Base-by-base conservation (phyloP, 2,329 filamentous ascomycete species). In the Hypoxylon sp. region DNA sequence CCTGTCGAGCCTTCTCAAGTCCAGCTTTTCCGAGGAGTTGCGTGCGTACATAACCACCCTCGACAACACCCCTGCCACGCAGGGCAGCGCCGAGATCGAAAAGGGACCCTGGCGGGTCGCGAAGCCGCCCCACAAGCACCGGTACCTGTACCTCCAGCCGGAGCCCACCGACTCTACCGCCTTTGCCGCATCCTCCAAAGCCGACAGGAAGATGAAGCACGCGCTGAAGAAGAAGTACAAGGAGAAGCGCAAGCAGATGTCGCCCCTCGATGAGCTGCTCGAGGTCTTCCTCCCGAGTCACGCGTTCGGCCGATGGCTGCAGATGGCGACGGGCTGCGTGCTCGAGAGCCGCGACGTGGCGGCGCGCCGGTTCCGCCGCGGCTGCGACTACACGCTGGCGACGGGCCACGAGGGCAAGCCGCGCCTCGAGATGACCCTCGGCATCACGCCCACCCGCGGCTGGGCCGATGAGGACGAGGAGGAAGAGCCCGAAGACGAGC, bases 51-150 rank as follows among this genome's bases (percentile, higher is more conserved):
- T 98, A 42, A 83, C 88, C 63, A 80, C 81, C 1, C 81, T 88
- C 66, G 89, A 93, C 69, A 77, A 76, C 53, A 72, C 78, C 27
- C 33, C 70, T 2, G 69, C 83, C 4, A 78, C 79, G 0, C 73
- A 77, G 13, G 73, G 78, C 13, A 85, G 82, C 41, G 70, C 74
- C 0, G 81, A 83, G 55, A 86, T 89, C 57, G 84, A 88, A 68
- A 80, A 80, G 41, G 77, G 77, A 37, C 76, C 77, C 0, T 95
- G 91, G 90, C 85, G 82, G 59, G 89, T 96, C 7, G 91, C 95
- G 5, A 84, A 86, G 26, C 95, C 95, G 33, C 95, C 95, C 0
- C 93, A 99, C 78, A 99, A 99, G 78, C 92, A 97, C 72, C 90
- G 93, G 11, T 99, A 89, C 73, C 80, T 97, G 2, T 99, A 95